These are phyloP conservation scores for Ploettnerulaceae sp. DNA, from an alignment of 2,329 filamentous ascomycete species.

Conservation along the genomic window DNA sequence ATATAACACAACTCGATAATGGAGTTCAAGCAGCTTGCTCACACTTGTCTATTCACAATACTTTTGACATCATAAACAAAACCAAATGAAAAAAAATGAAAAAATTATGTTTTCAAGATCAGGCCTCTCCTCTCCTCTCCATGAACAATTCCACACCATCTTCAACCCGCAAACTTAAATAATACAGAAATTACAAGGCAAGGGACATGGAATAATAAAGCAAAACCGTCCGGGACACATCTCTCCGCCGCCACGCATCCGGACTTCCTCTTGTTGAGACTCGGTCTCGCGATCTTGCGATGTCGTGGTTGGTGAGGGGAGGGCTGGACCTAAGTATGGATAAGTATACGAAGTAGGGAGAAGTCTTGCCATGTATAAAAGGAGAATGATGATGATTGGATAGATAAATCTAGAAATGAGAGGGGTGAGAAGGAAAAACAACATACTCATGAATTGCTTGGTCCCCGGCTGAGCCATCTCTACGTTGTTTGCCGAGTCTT, in stretches of 20 bases:
- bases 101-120: too few species aligned
- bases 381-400: background rate
- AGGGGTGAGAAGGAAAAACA: background rate
- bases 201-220: constrained; percentile 36
- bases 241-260: constrained; percentile 33
- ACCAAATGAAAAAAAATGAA: too few species aligned
- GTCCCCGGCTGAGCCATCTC: constrained; percentile 13
- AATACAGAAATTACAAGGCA: constrained; percentile 31
- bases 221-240: constrained; percentile 37
- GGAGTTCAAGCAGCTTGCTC: too few species aligned
- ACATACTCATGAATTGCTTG: constrained; percentile 17
- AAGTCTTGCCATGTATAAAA: background rate
- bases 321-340: background rate
- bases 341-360: background rate
- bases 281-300: constrained; percentile 13
- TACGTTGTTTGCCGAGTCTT: constrained; percentile 6
- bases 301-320: constrained; percentile 1
- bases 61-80: too few species aligned
- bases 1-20: too few species aligned
- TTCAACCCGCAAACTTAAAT: too few species aligned
- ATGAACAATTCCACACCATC: too few species aligned
- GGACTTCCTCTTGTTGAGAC: constrained; percentile 20
- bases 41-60: too few species aligned
- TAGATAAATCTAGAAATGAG: background rate
- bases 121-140: too few species aligned